Evolutionary conservation across 495 filamentous ascomycete species (phyloP).

Genomic region (Aspergillus affinis): DNA sequence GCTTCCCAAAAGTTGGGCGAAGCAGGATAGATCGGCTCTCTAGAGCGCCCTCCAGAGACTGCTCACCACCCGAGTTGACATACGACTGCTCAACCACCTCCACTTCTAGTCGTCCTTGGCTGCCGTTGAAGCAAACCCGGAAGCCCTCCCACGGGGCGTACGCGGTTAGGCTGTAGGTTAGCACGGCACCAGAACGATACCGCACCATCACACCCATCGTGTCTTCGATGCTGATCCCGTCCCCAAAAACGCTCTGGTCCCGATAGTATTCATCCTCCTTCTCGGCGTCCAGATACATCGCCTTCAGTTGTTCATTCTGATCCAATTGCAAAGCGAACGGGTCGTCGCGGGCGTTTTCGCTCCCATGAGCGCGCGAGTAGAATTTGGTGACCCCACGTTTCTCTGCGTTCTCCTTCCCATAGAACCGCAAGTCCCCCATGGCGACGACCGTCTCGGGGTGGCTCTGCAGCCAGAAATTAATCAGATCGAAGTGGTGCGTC

Average conservation of each 20-base stretch:
- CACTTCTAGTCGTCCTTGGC: conserved; percentile 31
- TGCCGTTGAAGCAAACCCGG: conserved; percentile 34
- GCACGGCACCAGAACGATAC: conserved; percentile 38
- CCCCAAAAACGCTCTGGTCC: conserved; percentile 58
- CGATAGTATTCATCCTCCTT: conserved; percentile 58
- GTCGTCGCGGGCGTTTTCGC: conserved; percentile 25
- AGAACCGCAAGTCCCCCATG: conserved; percentile 35
- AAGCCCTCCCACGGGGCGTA: conserved; percentile 40
- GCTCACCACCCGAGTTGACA: conserved; percentile 36
- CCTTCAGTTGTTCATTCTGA: conserved; percentile 48
- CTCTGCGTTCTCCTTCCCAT: conserved; percentile 37
- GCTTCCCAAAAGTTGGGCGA: conserved; percentile 32
- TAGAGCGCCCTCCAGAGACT: conserved; percentile 30
- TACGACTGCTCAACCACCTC: conserved; percentile 36
- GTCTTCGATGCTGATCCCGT: conserved; percentile 61
- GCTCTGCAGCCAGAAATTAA: conserved; percentile 35
- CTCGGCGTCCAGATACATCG: conserved; percentile 57
- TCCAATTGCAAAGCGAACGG: conserved; percentile 53
- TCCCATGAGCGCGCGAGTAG: conserved; percentile 32
- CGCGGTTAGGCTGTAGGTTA: conserved; percentile 33
- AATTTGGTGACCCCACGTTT: conserved; percentile 28
- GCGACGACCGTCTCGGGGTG: conserved; percentile 30
- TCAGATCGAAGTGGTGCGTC: conserved; percentile 37
- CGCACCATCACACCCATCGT: conserved; percentile 58
- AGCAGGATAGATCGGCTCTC: conserved; percentile 48